Percentiles rank a stretch among this genome's conserved stretches.
These are phyloP conservation scores for Polyplosphaeria fusca DNA, from an alignment of 495 filamentous ascomycete genomes.

Conservation along the genomic window DNA sequence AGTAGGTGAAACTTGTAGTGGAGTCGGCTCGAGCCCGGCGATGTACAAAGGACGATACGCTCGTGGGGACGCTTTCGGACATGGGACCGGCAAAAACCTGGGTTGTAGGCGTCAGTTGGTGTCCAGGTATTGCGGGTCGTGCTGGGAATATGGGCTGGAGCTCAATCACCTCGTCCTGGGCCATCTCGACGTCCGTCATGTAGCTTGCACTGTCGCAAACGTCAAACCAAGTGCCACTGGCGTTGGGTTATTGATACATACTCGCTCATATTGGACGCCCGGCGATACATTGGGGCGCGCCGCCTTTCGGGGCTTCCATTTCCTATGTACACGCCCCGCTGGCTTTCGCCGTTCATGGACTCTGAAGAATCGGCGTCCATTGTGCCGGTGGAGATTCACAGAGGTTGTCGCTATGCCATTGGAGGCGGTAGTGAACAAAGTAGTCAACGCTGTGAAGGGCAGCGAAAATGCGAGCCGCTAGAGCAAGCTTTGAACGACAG, in stretches of 20 bases:
- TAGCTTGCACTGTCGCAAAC: constrained; percentile 56
- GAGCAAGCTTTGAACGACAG: no score
- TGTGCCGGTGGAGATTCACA: no score
- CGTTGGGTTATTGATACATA: constrained; percentile 32
- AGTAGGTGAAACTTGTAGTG: constrained; percentile 85
- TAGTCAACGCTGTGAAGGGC: no score
- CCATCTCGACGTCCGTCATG: constrained; percentile 97
- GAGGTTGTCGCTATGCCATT: no score
- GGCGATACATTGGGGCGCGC: constrained; percentile 43
- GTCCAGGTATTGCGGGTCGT: constrained; percentile 9
- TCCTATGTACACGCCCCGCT: neutral
- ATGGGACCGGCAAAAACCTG: constrained; percentile 91
- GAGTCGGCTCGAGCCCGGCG: constrained; percentile 73
- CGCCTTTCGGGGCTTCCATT: constrained; percentile 25
- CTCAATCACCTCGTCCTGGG: constrained; percentile 74
- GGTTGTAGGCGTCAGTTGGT: constrained; percentile 28
- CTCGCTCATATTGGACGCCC: constrained; percentile 76
- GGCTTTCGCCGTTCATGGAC: constrained; percentile 1
- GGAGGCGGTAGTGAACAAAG: no score
- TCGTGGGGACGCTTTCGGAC: constrained; percentile 91
- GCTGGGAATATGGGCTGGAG: constrained; percentile 16
- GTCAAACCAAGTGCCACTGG: constrained; percentile 9
- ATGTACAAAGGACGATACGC: constrained; percentile 81
- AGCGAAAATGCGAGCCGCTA: no score
- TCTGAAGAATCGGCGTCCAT: neutral